Percentiles rank a stretch among this genome's conserved stretches.
Conservation (phyloP, 495 filamentous ascomycete species). For the Aspergillus sclerotioniger region DNA sequence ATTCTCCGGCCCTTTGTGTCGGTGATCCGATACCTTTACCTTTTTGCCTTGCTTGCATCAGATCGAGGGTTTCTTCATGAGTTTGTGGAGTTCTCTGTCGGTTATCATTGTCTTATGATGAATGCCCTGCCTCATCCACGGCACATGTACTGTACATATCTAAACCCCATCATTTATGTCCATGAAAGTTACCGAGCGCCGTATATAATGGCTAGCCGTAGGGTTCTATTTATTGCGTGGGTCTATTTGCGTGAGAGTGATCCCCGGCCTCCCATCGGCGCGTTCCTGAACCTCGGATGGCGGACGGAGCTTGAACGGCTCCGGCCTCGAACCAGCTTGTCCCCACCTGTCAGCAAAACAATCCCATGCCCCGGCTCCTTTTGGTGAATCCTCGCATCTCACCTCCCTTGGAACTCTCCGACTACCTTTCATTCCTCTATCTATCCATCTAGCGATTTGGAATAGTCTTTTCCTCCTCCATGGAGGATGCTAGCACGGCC, state of each 20-base stretch:
- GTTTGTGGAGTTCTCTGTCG: neutral
- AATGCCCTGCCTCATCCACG: constrained; percentile 3
- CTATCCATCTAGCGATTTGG: neutral
- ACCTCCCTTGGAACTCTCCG: neutral
- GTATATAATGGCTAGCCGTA: too few species aligned
- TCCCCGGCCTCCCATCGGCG: too few species aligned
- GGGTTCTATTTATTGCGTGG: too few species aligned
- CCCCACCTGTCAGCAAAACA: neutral
- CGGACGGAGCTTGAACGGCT: neutral
- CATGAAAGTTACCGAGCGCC: neutral
- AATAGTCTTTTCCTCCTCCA: constrained; percentile 14
- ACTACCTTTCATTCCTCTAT: neutral
- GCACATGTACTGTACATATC: constrained; percentile 12
- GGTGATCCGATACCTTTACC: neutral
- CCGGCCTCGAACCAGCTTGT: neutral
- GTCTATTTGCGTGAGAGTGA: too few species aligned
- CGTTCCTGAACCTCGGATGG: neutral
- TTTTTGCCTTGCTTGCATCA: neutral
- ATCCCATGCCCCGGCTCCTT: neutral
- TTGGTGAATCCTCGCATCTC: neutral
- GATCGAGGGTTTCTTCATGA: neutral
- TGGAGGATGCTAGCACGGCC: constrained; percentile 28
- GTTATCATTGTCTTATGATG: neutral
- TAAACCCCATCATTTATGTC: constrained; percentile 1
- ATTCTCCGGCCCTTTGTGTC: neutral